These are phyloP conservation scores for Penicillium paradoxum DNA, from an alignment of 495 filamentous ascomycete species.

Conservation along the genomic window DNA sequence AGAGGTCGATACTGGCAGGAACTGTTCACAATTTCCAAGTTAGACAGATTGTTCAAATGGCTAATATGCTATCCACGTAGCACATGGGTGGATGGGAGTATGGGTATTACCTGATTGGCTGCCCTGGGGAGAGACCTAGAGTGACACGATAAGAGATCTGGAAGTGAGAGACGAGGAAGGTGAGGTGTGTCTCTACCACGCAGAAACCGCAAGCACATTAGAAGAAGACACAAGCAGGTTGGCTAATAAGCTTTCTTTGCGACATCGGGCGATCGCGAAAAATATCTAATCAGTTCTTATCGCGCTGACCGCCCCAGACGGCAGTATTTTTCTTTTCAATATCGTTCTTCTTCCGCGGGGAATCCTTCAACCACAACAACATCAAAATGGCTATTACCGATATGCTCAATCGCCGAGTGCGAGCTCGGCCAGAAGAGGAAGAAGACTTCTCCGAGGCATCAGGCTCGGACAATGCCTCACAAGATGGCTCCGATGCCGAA, in stretches of 20 bases:
- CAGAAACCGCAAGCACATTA: neutral
- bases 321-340: slow-evolving; percentile 27
- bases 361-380: neutral
- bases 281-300: slow-evolving; percentile 27
- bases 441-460: slow-evolving; percentile 33
- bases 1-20: neutral
- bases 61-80: neutral
- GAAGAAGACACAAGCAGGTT: neutral
- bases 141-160: neutral
- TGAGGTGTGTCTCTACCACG: neutral
- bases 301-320: slow-evolving; percentile 16
- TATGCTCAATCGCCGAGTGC: slow-evolving; percentile 55
- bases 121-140: neutral
- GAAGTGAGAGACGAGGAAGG: neutral
- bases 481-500: slow-evolving; percentile 27
- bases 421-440: slow-evolving; percentile 53
- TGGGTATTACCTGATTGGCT: slow-evolving; percentile 1
- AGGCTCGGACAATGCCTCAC: slow-evolving; percentile 15
- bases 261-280: slow-evolving; percentile 12
- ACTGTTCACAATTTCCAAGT: neutral
- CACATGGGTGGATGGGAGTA: neutral
- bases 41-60: neutral
- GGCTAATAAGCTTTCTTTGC: slow-evolving; percentile 1
- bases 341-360: neutral
- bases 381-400: slow-evolving; percentile 42